Evolutionary conservation across 106 monocot genomes (phyloP).

Genomic region (Phalaenopsis aphrodite): DNA sequence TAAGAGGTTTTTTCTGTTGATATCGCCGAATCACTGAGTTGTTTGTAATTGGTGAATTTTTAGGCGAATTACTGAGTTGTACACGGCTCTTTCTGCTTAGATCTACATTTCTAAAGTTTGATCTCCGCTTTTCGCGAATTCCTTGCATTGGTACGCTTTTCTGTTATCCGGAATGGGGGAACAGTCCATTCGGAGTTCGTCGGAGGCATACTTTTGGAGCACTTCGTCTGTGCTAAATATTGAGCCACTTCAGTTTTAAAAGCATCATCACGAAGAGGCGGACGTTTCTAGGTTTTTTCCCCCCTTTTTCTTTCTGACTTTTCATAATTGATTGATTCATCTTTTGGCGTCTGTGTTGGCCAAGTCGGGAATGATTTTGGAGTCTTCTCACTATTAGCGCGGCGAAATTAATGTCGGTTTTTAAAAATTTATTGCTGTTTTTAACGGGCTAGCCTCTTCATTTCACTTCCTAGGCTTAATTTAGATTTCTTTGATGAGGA

Average conservation of each 20-base stretch:
- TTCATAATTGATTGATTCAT: conserved; percentile 1
- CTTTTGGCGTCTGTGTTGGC: neutral
- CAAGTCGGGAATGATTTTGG: neutral
- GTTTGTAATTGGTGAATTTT: neutral
- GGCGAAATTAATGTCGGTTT: neutral
- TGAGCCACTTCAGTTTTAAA: conserved; percentile 1
- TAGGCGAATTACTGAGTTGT: neutral
- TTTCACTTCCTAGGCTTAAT: neutral
- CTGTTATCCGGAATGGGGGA: neutral
- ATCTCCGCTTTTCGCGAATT: neutral
- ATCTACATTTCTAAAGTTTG: conserved; percentile 3
- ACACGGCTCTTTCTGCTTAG: neutral
- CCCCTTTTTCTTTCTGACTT: neutral
- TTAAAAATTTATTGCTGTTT: conserved; percentile 1
- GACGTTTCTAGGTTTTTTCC: neutral
- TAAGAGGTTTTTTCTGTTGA: neutral
- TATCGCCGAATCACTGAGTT: neutral
- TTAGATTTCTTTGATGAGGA: neutral
- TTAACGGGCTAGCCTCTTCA: neutral
- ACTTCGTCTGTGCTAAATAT: neutral
- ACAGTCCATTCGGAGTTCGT: neutral
- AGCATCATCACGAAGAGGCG: neutral
- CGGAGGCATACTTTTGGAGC: neutral
- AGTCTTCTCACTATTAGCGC: neutral
- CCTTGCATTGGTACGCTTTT: neutral